Evolutionary conservation across 495 filamentous ascomycete species (phyloP).

Genomic region (Penicillium canescens): DNA sequence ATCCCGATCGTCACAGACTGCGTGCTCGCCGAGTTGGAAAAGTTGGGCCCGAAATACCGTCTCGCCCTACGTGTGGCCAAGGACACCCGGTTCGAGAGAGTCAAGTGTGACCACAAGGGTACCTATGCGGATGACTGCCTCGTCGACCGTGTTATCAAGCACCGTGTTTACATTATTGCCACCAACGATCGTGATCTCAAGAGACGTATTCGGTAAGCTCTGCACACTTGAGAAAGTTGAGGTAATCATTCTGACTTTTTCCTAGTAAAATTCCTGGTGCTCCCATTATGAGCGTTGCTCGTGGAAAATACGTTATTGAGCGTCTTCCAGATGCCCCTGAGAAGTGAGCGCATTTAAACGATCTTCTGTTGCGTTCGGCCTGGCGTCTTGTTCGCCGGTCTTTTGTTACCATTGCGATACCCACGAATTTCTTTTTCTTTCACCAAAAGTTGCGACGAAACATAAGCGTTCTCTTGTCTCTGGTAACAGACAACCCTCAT

Average conservation of each 20-base stretch:
- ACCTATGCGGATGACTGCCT: conserved; percentile 96
- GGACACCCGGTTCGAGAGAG: conserved; percentile 82
- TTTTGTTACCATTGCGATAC: background rate
- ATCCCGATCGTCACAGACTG: conserved; percentile 53
- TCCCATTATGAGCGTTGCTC: conserved; percentile 67
- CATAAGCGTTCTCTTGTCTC: too few species aligned
- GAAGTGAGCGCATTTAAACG: conserved; percentile 16
- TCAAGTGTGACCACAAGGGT: conserved; percentile 86
- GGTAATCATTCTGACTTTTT: background rate
- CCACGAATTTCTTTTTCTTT: conserved; percentile 2
- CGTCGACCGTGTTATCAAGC: conserved; percentile 78
- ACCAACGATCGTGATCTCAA: conserved; percentile 83
- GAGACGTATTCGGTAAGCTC: conserved; percentile 62
- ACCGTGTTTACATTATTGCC: conserved; percentile 82
- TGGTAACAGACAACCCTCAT: too few species aligned
- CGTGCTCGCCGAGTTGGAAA: conserved; percentile 77
- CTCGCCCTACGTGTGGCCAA: conserved; percentile 89
- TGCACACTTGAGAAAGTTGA: background rate
- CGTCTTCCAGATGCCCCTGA: conserved; percentile 72
- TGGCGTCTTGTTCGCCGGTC: conserved; percentile 1
- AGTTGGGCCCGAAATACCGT: conserved; percentile 85
- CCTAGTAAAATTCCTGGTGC: conserved; percentile 43
- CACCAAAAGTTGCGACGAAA: background rate
- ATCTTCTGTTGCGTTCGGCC: background rate
- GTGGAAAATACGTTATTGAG: conserved; percentile 91